These are phyloP conservation scores for Skeletonema menzelii DNA, from an alignment of 108 stramenopile species.

Conservation along the genomic window DNA sequence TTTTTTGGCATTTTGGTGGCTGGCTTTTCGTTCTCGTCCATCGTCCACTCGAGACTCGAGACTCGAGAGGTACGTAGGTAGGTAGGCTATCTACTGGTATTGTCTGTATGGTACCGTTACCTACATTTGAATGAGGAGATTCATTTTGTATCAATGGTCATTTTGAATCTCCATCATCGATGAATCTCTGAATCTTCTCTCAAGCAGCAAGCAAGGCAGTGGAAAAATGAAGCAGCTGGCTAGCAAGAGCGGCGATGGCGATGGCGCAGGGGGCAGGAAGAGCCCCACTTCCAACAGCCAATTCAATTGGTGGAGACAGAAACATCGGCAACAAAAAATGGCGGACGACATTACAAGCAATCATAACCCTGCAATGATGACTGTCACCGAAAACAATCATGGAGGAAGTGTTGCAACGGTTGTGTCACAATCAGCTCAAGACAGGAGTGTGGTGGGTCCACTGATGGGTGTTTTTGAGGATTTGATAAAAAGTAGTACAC, in stretches of 20 bases:
- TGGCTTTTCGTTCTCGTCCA: no score
- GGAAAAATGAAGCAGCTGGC: background rate
- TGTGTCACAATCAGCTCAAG: constrained; percentile 1
- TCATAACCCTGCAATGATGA: background rate
- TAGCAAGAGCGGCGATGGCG: background rate
- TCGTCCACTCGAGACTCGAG: no score
- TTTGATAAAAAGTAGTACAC: constrained; percentile 73
- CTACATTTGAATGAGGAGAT: no score
- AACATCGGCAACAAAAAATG: background rate
- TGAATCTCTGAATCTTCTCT: background rate
- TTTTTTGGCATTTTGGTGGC: no score
- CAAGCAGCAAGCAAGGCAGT: background rate
- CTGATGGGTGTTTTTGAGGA: constrained; percentile 85
- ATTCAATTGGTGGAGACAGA: background rate
- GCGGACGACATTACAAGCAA: background rate
- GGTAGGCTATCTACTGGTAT: no score
- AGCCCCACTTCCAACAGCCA: background rate
- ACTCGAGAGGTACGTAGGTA: no score
- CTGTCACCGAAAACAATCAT: background rate
- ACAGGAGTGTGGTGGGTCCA: constrained; percentile 54
- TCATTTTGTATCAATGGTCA: no score
- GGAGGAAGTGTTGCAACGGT: background rate
- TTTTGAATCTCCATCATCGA: background rate
- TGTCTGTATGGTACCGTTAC: no score
- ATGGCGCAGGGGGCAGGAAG: background rate